Evolutionary conservation across 805 yeast genomes (phyloP).

Genomic region (Saccharomycopsis capsularis): DNA sequence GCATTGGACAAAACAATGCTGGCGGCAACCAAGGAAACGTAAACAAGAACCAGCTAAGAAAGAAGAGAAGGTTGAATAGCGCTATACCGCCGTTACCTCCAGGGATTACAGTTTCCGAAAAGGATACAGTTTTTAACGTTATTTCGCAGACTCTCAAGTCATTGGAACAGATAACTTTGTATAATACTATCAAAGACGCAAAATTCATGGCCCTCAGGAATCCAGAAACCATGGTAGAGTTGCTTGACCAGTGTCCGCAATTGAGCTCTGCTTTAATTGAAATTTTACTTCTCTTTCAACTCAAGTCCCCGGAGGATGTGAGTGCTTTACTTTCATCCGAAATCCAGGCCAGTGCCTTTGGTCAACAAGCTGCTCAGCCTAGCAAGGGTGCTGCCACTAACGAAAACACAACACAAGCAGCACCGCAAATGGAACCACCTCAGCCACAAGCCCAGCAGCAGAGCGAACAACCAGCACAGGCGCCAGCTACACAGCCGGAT

Average conservation of each 20-base stretch:
- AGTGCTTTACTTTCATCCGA: conserved; percentile 20
- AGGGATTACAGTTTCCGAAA: conserved; percentile 38
- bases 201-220: conserved; percentile 49
- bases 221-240: conserved; percentile 50
- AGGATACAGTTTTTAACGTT: conserved; percentile 31
- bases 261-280: conserved; percentile 78
- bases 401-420: neutral
- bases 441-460: conserved; percentile 5
- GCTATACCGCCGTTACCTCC: conserved; percentile 47
- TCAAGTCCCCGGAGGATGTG: conserved; percentile 27
- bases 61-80: conserved; percentile 19
- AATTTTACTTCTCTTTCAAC: conserved; percentile 40
- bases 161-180: conserved; percentile 42
- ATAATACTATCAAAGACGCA: conserved; percentile 48
- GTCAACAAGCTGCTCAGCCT: neutral
- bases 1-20: conserved; percentile 11
- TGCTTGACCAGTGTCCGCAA: conserved; percentile 72
- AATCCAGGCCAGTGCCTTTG: neutral
- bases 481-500: neutral
- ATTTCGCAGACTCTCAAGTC: conserved; percentile 41
- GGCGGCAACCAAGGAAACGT: neutral
- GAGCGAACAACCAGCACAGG: conserved; percentile 11
- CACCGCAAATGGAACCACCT: neutral
- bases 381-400: neutral
- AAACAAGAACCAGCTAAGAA: neutral